Percentiles rank a stretch among this genome's conserved stretches.
phyloP scores from a whole-genome alignment of 2,329 filamentous ascomycete genomes.

The Fusarium sp. region DNA sequence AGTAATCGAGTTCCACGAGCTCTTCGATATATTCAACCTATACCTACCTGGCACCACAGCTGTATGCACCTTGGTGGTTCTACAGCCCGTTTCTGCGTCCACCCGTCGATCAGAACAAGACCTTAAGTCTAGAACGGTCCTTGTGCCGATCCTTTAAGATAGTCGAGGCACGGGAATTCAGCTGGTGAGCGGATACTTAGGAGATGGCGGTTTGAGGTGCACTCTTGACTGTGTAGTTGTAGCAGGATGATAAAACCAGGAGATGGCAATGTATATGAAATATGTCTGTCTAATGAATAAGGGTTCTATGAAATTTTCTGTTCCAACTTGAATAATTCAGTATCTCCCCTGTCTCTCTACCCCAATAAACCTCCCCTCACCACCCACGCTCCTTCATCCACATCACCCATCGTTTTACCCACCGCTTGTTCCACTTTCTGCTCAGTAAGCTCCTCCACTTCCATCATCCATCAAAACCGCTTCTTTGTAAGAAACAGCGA shows the following conservation, averaged over 20 bases:
- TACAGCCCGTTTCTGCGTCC: background rate
- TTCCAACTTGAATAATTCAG: background rate
- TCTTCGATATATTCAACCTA: background rate
- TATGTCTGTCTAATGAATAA: background rate
- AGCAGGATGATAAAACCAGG: background rate
- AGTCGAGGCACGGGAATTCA: too few species aligned
- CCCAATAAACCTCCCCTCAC: background rate
- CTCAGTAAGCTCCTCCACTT: background rate
- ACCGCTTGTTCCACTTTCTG: background rate
- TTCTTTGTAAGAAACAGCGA: conserved; percentile 22
- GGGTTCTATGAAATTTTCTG: background rate
- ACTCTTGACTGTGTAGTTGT: background rate
- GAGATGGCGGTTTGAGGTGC: background rate
- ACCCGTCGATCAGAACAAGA: background rate
- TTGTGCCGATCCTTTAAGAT: background rate
- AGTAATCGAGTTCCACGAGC: too few species aligned
- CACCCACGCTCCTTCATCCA: background rate
- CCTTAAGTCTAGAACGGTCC: background rate
- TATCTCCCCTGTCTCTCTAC: background rate
- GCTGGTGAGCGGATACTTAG: too few species aligned
- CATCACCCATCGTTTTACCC: background rate
- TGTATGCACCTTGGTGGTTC: background rate
- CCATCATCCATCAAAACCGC: conserved; percentile 3
- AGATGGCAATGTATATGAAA: background rate
- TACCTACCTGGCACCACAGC: background rate